Percentiles rank a stretch among this genome's conserved stretches.
These are phyloP conservation scores for Aspergillus ustus DNA, from an alignment of 2,329 filamentous ascomycete species.

Conservation along the genomic window DNA sequence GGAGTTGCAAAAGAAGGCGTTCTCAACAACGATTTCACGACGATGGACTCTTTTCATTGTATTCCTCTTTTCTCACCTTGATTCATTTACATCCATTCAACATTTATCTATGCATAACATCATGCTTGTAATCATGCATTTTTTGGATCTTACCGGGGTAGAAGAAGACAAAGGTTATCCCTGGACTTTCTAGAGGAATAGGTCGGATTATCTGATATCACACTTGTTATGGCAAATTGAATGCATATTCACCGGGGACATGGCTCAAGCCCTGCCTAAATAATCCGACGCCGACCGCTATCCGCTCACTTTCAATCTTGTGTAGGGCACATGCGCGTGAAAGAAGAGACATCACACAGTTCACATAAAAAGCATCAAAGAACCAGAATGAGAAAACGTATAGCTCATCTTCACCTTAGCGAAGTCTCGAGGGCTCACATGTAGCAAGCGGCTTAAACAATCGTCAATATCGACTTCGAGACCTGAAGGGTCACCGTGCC, in stretches of 20 bases:
- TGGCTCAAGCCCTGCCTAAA: not conserved
- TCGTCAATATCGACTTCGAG: not conserved
- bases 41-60: conserved; percentile 22
- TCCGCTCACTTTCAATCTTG: not conserved
- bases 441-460: not conserved
- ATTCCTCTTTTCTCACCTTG: conserved; percentile 12
- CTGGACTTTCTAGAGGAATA: not conserved
- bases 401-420: not conserved
- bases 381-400: conserved; percentile 3
- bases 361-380: conserved; percentile 5
- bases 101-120: conserved; percentile 2
- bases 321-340: not conserved
- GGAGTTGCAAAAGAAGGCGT: conserved; percentile 32
- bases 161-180: not conserved
- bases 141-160: not conserved
- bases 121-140: conserved; percentile 4
- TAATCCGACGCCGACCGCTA: not conserved
- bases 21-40: conserved; percentile 42
- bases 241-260: not conserved
- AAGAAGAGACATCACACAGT: not conserved
- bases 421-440: not conserved
- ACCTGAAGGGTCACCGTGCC: not conserved
- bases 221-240: not conserved
- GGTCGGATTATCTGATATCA: conserved; percentile 1
- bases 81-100: conserved; percentile 9